Evolutionary conservation across 495 filamentous ascomycete genomes (phyloP).

Genomic region (Pyrenopolyporus hunteri): DNA sequence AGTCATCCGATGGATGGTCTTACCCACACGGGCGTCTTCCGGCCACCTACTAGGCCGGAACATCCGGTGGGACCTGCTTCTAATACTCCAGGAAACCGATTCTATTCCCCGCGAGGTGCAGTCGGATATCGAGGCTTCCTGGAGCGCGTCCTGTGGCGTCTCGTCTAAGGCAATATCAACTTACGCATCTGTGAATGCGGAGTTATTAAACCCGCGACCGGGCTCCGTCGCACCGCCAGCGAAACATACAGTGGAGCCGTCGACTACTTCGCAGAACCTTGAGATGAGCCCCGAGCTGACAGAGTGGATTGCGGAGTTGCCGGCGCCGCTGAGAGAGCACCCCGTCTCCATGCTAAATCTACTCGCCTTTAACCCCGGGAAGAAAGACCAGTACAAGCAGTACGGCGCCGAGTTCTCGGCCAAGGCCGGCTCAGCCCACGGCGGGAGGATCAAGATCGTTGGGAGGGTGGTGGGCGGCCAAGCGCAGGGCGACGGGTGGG

Average conservation of each 20-base stretch:
- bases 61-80: conserved; percentile 62
- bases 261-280: conserved; percentile 56
- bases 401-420: conserved; percentile 65
- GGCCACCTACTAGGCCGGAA: conserved; percentile 53
- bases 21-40: conserved; percentile 56
- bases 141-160: conserved; percentile 60
- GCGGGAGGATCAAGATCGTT: conserved; percentile 67
- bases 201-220: conserved; percentile 50
- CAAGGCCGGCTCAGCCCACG: conserved; percentile 57
- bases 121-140: conserved; percentile 49
- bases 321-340: conserved; percentile 39
- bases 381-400: conserved; percentile 59
- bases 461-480: conserved; percentile 54
- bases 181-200: conserved; percentile 54
- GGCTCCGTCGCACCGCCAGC: conserved; percentile 49
- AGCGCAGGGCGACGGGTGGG: conserved; percentile 43
- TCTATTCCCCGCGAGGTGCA: conserved; percentile 43
- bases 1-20: conserved; percentile 63
- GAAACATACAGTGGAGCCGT: conserved; percentile 45
- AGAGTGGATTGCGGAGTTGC: conserved; percentile 53
- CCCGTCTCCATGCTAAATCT: conserved; percentile 73
- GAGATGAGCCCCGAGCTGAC: conserved; percentile 60
- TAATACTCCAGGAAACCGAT: conserved; percentile 51
- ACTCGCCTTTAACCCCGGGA: conserved; percentile 62
- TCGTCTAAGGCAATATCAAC: conserved; percentile 56